These are phyloP conservation scores for Sugiyamaella lignohabitans DNA, from an alignment of 805 yeast genomes.

Conservation along the genomic window DNA sequence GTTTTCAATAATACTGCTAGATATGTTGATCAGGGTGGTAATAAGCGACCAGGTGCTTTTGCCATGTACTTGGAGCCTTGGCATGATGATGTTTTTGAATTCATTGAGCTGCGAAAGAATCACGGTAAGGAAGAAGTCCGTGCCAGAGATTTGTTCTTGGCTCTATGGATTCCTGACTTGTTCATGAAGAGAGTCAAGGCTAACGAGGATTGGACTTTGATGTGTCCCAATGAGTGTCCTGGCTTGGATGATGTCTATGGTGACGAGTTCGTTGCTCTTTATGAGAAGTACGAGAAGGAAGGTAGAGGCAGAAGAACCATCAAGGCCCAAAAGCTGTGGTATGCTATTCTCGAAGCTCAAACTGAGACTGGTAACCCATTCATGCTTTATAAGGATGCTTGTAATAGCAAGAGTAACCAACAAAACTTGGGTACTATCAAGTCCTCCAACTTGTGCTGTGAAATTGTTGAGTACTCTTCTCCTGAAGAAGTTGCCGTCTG, in stretches of 20 bases:
- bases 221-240: constrained; percentile 84
- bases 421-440: constrained; percentile 88
- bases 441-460: constrained; percentile 91
- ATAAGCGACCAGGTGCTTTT: constrained; percentile 96
- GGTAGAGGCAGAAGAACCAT: constrained; percentile 58
- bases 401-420: constrained; percentile 83
- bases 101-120: constrained; percentile 80
- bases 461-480: constrained; percentile 85
- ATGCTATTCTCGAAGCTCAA: constrained; percentile 82
- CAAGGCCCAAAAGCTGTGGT: constrained; percentile 88
- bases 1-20: constrained; percentile 95
- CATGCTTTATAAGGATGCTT: constrained; percentile 88
- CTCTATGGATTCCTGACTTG: constrained; percentile 90
- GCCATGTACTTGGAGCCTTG: constrained; percentile 94
- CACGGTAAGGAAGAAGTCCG: constrained; percentile 93
- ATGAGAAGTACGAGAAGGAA: constrained; percentile 64
- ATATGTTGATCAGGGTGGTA: constrained; percentile 97
- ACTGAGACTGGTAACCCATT: constrained; percentile 96
- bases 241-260: constrained; percentile 82
- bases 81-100: constrained; percentile 89
- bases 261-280: constrained; percentile 68
- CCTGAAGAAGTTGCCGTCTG: constrained; percentile 95
- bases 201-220: constrained; percentile 78
- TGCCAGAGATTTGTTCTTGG: constrained; percentile 89
- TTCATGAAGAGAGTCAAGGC: constrained; percentile 86